A percentile compares a stretch with the other conserved stretches of the same genome.
Evolutionary conservation across 805 yeast species (phyloP).

Genomic region (Kazachstania bromeliacearum): DNA sequence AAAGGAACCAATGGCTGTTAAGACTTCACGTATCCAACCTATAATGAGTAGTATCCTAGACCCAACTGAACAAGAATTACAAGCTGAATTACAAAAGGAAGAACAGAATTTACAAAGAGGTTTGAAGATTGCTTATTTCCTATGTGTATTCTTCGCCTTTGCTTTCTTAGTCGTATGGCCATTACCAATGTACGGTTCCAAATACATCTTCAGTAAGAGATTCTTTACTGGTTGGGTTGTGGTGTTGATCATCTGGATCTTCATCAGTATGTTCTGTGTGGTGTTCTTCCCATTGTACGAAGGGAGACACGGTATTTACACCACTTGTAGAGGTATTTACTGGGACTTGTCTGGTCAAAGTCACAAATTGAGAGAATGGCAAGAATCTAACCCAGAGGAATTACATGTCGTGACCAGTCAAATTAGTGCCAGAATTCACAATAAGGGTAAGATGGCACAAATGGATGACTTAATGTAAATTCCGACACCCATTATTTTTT

Average conservation of each 20-base stretch:
- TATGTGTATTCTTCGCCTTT: slow-evolving; percentile 54
- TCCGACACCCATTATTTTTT: too few species aligned
- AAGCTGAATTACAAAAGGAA: slow-evolving; percentile 39
- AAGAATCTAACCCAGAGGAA: slow-evolving; percentile 58
- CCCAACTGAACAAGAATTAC: slow-evolving; percentile 12
- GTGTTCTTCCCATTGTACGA: slow-evolving; percentile 63
- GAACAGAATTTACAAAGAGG: slow-evolving; percentile 43
- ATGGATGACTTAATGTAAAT: too few species aligned
- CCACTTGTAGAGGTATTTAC: slow-evolving; percentile 65
- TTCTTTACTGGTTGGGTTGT: slow-evolving; percentile 88
- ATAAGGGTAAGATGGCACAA: too few species aligned
- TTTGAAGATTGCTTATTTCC: slow-evolving; percentile 48
- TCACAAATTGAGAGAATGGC: slow-evolving; percentile 68
- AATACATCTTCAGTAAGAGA: slow-evolving; percentile 60
- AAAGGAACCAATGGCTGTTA: slow-evolving; percentile 3
- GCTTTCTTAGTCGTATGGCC: slow-evolving; percentile 75
- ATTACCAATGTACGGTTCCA: slow-evolving; percentile 85
- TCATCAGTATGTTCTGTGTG: slow-evolving; percentile 54
- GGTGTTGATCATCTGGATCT: slow-evolving; percentile 76
- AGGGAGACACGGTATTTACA: slow-evolving; percentile 57
- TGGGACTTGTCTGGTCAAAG: slow-evolving; percentile 80
- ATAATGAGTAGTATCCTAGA: slow-evolving; percentile 25
- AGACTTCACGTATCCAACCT: slow-evolving; percentile 21
- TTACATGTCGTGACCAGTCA: slow-evolving; percentile 67
- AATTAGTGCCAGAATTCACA: slow-evolving; percentile 33